These are phyloP conservation scores for Pseudisothecium myosuroides DNA, from an alignment of 225 moss, liverwort and hornwort genomes.

Conservation along the genomic window DNA sequence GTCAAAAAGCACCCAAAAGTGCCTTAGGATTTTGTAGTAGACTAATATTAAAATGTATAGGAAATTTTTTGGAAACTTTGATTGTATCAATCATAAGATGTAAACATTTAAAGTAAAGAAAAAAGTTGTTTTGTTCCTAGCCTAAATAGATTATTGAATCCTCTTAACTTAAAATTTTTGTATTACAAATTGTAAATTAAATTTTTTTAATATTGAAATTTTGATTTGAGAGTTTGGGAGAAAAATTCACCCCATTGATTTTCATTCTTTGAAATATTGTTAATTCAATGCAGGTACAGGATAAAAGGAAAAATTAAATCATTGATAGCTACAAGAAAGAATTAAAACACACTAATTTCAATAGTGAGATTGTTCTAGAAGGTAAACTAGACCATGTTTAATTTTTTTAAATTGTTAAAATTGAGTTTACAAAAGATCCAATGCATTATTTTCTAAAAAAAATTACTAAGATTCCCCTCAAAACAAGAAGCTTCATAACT, in stretches of 20 bases:
- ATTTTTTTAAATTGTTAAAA: too few relatives aligned
- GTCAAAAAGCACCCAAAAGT: neutral
- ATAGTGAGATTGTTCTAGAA: neutral
- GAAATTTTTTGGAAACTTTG: neutral
- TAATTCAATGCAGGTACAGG: too few relatives aligned
- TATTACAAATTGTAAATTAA: too few relatives aligned
- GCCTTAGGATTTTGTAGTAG: neutral
- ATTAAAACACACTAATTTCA: neutral
- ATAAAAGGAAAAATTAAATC: too few relatives aligned
- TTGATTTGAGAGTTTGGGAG: neutral
- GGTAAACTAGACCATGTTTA: neutral
- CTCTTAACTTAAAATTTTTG: too few relatives aligned
- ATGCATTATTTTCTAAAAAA: neutral
- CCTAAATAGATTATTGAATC: neutral
- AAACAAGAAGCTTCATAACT: neutral
- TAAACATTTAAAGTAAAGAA: neutral
- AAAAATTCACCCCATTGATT: too few relatives aligned
- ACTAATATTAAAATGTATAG: neutral
- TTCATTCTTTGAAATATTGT: too few relatives aligned
- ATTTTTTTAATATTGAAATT: neutral
- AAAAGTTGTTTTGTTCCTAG: neutral
- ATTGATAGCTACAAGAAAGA: neutral
- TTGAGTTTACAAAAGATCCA: neutral
- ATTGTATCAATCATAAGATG: neutral
- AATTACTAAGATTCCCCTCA: neutral